These are phyloP conservation scores for Laguncularia racemosa DNA, from an alignment of 345 rosid species.

Conservation along the genomic window DNA sequence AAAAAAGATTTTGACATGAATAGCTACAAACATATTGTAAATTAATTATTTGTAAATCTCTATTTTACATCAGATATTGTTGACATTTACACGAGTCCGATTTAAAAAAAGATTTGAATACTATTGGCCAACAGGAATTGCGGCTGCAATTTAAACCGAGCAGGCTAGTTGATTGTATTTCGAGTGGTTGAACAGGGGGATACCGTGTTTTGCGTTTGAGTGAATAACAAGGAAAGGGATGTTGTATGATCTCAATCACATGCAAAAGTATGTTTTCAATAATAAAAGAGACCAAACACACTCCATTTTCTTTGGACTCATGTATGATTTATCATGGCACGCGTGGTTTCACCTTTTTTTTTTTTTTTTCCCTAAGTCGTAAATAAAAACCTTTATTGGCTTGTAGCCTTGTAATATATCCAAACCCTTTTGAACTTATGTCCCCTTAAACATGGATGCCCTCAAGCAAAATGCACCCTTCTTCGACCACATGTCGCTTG, in stretches of 20 bases:
- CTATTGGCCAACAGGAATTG: too few relatives aligned
- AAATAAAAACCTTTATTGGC: neutral
- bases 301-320: conserved; percentile 10
- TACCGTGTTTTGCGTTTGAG: neutral
- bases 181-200: too few relatives aligned
- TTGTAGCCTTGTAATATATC: neutral
- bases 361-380: neutral
- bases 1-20: too few relatives aligned
- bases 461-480: conserved; percentile 1
- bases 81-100: too few relatives aligned
- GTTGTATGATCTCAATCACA: too few relatives aligned
- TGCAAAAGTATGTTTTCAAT: too few relatives aligned
- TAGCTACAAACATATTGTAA: conserved; percentile 9
- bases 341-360: conserved; percentile 11
- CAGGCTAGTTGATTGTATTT: too few relatives aligned
- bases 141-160: too few relatives aligned
- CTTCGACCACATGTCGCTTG: neutral
- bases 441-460: neutral
- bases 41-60: too few relatives aligned
- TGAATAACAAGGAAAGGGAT: conserved; percentile 4
- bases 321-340: conserved; percentile 18
- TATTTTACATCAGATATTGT: too few relatives aligned
- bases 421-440: conserved; percentile 1
- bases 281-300: neutral
- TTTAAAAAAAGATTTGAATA: too few relatives aligned